Conservation (phyloP, 345 rosid genomes). For the Ricinus communis region DNA sequence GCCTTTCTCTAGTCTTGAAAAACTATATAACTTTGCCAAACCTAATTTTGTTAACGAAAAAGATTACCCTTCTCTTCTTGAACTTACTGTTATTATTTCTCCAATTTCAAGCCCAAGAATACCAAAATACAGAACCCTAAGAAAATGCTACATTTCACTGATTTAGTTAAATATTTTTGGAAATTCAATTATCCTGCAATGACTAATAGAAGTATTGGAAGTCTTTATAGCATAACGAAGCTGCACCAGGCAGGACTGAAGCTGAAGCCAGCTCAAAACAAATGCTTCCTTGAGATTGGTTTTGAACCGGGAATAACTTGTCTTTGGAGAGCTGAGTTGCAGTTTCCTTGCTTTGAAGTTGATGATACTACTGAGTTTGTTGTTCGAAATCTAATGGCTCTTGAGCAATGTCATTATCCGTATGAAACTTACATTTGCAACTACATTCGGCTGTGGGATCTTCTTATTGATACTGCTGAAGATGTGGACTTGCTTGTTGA, state of each 20-base stretch:
- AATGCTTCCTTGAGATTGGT: neutral
- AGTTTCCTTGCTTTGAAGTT: neutral
- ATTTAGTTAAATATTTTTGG: neutral
- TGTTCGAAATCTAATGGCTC: constrained; percentile 19
- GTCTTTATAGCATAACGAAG: neutral
- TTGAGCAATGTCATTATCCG: constrained; percentile 15
- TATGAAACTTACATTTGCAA: constrained; percentile 2
- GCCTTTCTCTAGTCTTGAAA: neutral
- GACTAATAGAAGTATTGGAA: neutral
- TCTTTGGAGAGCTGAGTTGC: neutral
- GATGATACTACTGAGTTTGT: constrained; percentile 15
- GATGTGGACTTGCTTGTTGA: constrained; percentile 23
- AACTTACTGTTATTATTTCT: neutral
- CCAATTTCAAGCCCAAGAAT: neutral
- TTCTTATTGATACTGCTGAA: constrained; percentile 8
- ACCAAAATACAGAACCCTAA: neutral
- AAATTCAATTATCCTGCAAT: neutral
- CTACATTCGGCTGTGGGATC: neutral
- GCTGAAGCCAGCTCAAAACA: neutral
- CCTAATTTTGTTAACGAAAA: neutral
- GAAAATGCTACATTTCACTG: constrained; percentile 5
- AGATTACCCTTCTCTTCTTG: neutral
- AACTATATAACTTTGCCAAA: neutral
- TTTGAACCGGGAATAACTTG: neutral
- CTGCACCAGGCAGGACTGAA: constrained; percentile 15